Evolutionary conservation across 768 basidiomycete genomes (phyloP), one percentile per base, ranked within the genome.

Genomic region (Tylopilus intermedius): DNA sequence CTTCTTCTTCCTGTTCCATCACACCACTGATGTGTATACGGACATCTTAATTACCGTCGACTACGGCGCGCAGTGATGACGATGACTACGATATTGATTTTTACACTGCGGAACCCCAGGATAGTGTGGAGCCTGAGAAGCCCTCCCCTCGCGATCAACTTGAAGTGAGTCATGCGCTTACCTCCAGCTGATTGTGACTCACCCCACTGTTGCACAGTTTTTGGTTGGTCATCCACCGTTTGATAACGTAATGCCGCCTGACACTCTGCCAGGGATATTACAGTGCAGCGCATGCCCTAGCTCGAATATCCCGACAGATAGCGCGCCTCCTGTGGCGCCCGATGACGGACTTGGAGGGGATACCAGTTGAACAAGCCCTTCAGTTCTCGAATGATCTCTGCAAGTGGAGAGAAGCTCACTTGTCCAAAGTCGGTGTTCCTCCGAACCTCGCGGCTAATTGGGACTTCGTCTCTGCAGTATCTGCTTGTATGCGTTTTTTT

Each of bases 71-170:
- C 66, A 79, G 76, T 50, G 88, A 90, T 65, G 90, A 92, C 59
- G 85, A 89, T 55, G 90, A 93, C 71, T 92, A 91, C 64, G 88
- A 93, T 64, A 86, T 93, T 57, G 89, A 90, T 68, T 90, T 91
- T 61, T 90, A 90, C 67, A 88, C 84, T 5, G 83, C 78, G 33
- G 88, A 87, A 58, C 83, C 83, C 27, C 64, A 75, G 45, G 82
- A 83, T 42, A 70, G 73, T 33, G 55, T 69, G n/a, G 80, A 80
- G 44, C 70, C 71, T 38, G 71, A 73, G 43, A 73, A 76, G 47
- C 80, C 84, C 41, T 85, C 84, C 18, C 83, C 86, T 29, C 77
- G 88, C 61, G 87, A 89, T 67, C 88, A 90, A 66, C 73, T 89
- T 39, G 88, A 90, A 79, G 88, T 88, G 60, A 59, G 74, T 62